Base-by-base conservation (phyloP, 495 filamentous ascomycete genomes). In the Neurospora discreta region DNA sequence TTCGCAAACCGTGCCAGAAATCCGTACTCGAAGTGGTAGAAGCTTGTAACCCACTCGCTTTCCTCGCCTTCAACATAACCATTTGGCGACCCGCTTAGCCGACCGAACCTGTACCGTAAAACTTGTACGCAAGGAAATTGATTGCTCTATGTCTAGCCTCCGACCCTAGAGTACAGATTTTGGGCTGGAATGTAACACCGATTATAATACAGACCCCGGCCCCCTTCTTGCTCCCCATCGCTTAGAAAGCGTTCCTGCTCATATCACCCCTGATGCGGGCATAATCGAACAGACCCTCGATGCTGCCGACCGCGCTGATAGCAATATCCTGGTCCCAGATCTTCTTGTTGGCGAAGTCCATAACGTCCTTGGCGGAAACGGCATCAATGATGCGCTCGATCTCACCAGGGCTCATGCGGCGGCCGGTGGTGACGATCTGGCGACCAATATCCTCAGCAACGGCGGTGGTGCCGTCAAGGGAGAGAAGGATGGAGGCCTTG, bases 321-420 rank as follows among this genome's bases (percentile, higher is more conserved):
- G 96, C 95, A 71, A 99, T 81, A 81, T 99, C 95, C 83, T 95
- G 92, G 83, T 99, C 95, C 95, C 95, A 99, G 69, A 99, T 83
- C 81, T 92, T 96, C 81, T 87, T 87, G 82, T 89, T 88, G 75
- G 94, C 94, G 81, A 98, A 99, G 74, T 90, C 88, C 90, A 96
- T 96, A 68, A 99, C 93, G 75, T 99, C 94, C 89, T 97, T 96
- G 86, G 92, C 93, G 70, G 95, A 95, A 77, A 99, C 92, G 71
- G 82, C 85, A 75, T 93, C 89, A 73, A 99, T 92, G 70, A 91
- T 88, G 73, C 91, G 88, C 87, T 99, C 95, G 70, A 99, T 94
- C 86, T 99, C 95, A 79, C 93, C 91, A 73, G 95, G 91, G 79
- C 82, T 89, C 89, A 96, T 91, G 68, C 95, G 89, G 73, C 95